Percentiles rank a stretch among this genome's conserved stretches.
Evolutionary conservation across 2,329 filamentous ascomycete species (phyloP).

Genomic region (Aspergillus amoenus): DNA sequence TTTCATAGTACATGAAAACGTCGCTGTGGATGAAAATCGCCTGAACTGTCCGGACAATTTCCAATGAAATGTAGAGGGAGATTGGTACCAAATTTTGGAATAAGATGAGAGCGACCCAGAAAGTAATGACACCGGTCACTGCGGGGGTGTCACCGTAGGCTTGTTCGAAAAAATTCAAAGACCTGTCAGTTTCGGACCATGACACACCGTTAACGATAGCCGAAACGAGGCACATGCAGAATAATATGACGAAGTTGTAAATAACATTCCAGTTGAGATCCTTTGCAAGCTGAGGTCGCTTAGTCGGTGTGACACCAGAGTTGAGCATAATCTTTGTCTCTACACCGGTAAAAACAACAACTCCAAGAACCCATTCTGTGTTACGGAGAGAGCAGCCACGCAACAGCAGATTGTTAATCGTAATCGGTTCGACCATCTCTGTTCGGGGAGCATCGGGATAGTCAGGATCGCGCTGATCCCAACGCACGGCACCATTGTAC

Average conservation of each 20-base stretch:
- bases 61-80: conserved; percentile 93
- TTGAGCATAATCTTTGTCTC: conserved; percentile 99
- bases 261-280: conserved; percentile 97
- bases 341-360: conserved; percentile 91
- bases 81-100: conserved; percentile 99
- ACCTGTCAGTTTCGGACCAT: conserved; percentile 74
- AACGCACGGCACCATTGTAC: conserved; percentile 86
- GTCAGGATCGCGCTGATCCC: conserved; percentile 71
- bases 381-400: conserved; percentile 92
- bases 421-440: conserved; percentile 87
- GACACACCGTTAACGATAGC: conserved; percentile 81
- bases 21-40: conserved; percentile 98
- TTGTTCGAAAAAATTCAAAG: conserved; percentile 78
- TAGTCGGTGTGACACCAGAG: conserved; percentile 89
- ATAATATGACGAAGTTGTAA: conserved; percentile 90
- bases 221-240: conserved; percentile 83
- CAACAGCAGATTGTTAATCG: conserved; percentile 91
- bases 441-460: conserved; percentile 62
- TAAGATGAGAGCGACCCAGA: conserved; percentile 90
- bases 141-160: conserved; percentile 73
- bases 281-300: conserved; percentile 84
- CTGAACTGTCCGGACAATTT: conserved; percentile 90
- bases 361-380: conserved; percentile 90
- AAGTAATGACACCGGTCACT: conserved; percentile 90
- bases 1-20: conserved; percentile 94